A percentile compares a stretch with the other conserved stretches of the same genome.
Evolutionary conservation across 345 rosid species (phyloP).

Genomic region (Bruguiera gymnorhiza): DNA sequence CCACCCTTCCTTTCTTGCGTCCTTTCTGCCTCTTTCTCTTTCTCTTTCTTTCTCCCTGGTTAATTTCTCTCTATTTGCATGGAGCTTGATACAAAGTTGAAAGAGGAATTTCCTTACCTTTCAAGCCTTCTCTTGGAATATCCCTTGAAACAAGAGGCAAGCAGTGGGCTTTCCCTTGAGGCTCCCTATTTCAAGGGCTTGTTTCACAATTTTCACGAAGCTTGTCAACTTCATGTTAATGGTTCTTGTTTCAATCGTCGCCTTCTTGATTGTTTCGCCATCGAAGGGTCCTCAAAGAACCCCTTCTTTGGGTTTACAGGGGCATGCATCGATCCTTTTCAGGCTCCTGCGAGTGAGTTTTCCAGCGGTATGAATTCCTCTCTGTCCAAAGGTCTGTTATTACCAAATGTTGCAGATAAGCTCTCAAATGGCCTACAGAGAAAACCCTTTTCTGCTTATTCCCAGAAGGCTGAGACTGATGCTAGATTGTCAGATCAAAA

Average conservation of each 20-base stretch:
- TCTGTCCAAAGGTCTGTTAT: background rate
- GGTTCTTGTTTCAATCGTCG: conserved; percentile 11
- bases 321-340: conserved; percentile 14
- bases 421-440: conserved; percentile 19
- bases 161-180: conserved; percentile 3
- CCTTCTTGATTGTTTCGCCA: conserved; percentile 12
- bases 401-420: conserved; percentile 5
- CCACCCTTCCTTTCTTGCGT: no score
- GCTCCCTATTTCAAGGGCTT: conserved; percentile 7
- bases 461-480: background rate
- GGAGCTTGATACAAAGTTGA: conserved; percentile 30
- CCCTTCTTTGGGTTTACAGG: conserved; percentile 12
- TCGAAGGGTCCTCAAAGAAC: conserved; percentile 21
- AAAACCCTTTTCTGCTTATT: background rate
- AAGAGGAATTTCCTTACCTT: conserved; percentile 21
- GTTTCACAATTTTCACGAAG: conserved; percentile 16
- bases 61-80: conserved; percentile 22
- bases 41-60: background rate
- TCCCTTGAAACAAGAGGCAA: conserved; percentile 11
- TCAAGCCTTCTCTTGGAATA: conserved; percentile 14
- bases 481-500: background rate
- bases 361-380: background rate
- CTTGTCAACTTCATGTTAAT: background rate
- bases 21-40: background rate
- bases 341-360: background rate